Evolutionary conservation across 768 basidiomycete species (phyloP), one percentile per base, ranked within the genome.

Genomic region (Tricholoma saponaceum): DNA sequence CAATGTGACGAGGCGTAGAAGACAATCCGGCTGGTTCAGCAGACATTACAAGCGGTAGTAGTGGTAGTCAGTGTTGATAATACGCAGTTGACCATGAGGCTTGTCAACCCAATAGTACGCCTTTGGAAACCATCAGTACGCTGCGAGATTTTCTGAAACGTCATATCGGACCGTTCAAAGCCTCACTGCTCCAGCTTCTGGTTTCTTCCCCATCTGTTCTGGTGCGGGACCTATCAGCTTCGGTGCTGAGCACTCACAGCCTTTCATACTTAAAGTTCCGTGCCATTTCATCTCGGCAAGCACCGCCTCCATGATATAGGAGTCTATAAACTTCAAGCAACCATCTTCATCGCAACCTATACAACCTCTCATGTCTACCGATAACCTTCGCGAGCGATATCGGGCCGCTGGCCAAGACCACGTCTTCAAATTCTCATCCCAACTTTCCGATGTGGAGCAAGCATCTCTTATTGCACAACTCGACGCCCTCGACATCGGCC

Each of bases 361-460:
- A 49, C 33, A 18, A 58, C 44, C 66, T 70, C 74, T 64, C 73
- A 86, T 89, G 84, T 72, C 84, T 60, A 73, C 77, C 71, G 81
- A 85, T 68, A 65, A 74, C 58, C 79, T 84, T 66, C 82, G 77
- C 62, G 64, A 79, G 57, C 83, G 80, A 62, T 98, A 92, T 75
- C 77, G 87, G 60, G 77, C 82, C 50, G 93, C 94, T 50, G 86
- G 84, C 57, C 97, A 99, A 77, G 86, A 73, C 60, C 97, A 98
- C 69, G 83, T 98, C 67, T 83, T 98, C 72, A 79, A 85, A 32
- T 97, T 96, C 78, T 97, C 87, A 87, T 76, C 85, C 56, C 76
- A 78, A 35, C 86, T 98, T 58, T 73, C 83, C 46, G 72, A 84
- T 4, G 54, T 76, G 4, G 87, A 95, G 65, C 90, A 85, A 65